Percentiles rank a stretch among this genome's conserved stretches.
These are phyloP conservation scores for Austropuccinia psidii DNA, from an alignment of 1,284 basidiomycete species.

Conservation along the genomic window DNA sequence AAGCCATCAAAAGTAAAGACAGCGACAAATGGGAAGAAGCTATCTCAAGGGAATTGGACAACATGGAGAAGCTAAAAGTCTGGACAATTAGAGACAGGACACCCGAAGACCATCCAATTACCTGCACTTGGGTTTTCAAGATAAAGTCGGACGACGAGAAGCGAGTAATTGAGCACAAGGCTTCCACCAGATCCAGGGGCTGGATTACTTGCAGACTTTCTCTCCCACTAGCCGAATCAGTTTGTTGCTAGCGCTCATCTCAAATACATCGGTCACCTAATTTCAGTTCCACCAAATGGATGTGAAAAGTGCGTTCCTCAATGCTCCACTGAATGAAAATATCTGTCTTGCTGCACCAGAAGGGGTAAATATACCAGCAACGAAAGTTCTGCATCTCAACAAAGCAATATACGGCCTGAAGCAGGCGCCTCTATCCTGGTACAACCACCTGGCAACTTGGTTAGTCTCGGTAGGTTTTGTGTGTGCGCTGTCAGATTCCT, in stretches of 20 bases:
- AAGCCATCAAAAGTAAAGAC: too few species aligned
- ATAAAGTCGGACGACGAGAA: neutral
- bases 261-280: neutral
- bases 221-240: neutral
- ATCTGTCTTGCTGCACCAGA: too few species aligned
- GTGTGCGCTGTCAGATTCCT: too few species aligned
- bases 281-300: slow-evolving; percentile 5
- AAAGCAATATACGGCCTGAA: too few species aligned
- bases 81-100: neutral
- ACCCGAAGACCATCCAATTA: neutral
- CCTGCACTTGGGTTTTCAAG: slow-evolving; percentile 12
- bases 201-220: neutral
- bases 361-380: too few species aligned
- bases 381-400: too few species aligned
- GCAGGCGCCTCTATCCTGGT: too few species aligned
- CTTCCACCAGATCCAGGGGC: neutral
- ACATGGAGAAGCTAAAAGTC: neutral
- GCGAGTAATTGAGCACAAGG: neutral
- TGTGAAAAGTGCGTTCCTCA: neutral
- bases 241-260: neutral
- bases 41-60: neutral
- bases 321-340: too few species aligned
- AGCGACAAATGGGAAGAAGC: neutral
- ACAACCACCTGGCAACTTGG: too few species aligned
- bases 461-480: too few species aligned